Percentiles rank a stretch among this genome's conserved stretches.
Conservation (phyloP, 2,329 filamentous ascomycete genomes). For the Scytalidium sp. region DNA sequence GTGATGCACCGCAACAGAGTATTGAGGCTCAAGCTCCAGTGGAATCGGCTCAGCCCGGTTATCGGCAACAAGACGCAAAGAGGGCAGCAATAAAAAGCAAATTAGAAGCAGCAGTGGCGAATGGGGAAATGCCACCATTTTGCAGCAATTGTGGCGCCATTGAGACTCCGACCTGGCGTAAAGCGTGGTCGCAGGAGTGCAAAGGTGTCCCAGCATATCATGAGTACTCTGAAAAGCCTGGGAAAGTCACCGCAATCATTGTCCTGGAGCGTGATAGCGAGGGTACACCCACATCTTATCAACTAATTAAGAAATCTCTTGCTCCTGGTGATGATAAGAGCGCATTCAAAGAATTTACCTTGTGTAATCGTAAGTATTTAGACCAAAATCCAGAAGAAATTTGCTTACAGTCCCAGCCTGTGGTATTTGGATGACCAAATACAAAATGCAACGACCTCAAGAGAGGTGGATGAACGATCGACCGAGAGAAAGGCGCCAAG, state of each 20-base stretch:
- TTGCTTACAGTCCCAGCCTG: constrained; percentile 56
- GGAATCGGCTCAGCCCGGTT: background rate
- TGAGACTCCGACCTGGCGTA: constrained; percentile 94
- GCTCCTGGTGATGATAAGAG: constrained; percentile 60
- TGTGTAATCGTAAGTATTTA: constrained; percentile 77
- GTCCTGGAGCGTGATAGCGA: constrained; percentile 60
- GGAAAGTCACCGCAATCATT: constrained; percentile 72
- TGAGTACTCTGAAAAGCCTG: constrained; percentile 70
- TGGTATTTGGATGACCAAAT: constrained; percentile 91
- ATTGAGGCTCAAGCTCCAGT: constrained; percentile 25
- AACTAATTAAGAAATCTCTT: constrained; percentile 75
- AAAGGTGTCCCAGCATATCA: constrained; percentile 67
- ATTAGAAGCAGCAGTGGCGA: constrained; percentile 62
- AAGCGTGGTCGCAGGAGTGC: constrained; percentile 79
- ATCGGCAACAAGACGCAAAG: constrained; percentile 16
- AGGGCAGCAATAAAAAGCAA: constrained; percentile 44
- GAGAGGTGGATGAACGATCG: constrained; percentile 76
- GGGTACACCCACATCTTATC: constrained; percentile 63
- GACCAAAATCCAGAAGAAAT: constrained; percentile 7
- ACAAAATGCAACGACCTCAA: constrained; percentile 76
- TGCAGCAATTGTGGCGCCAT: constrained; percentile 94
- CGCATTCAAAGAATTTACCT: constrained; percentile 65
- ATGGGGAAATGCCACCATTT: constrained; percentile 81
- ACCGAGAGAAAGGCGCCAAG: constrained; percentile 19
- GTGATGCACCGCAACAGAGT: constrained; percentile 40